Evolutionary conservation across 768 basidiomycete genomes (phyloP), one percentile per base, ranked within the genome.

Genomic region (Lentinula guzmanii): DNA sequence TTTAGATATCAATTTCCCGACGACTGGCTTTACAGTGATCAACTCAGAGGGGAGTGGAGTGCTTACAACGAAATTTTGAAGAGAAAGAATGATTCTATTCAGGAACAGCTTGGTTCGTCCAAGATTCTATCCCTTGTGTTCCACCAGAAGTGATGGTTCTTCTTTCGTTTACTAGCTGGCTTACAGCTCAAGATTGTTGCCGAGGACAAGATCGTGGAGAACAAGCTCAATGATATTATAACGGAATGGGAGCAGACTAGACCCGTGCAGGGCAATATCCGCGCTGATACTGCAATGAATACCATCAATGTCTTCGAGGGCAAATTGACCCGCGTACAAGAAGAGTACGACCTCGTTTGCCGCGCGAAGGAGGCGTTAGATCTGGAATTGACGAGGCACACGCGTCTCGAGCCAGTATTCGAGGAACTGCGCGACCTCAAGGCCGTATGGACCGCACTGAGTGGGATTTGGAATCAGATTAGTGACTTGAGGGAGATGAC

Each of bases 161-260:
- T 43, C 10, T 31, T 46, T 46, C 4, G 3, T 46, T 45, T 3
- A 15, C 16, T 63, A 96, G 95, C 93, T 64, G 97, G 96, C 0
- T 80, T 99, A n/a, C 97, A 98, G 74, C 80, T 98, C 64, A 99
- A 98, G 82, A 96, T 99, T 72, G 92, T 96, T n/a, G 95, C 97
- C 1, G 95, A 99, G 73, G 97, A 98, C 79, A 96, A 96, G 78
- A 94, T 98, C 59, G 86, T 98, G 1, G 93, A 96, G 78, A 92
- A 93, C 75, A 95, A 93, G 77, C 95, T 98, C 69, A 88, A 83
- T 67, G 95, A 97, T 68, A 83, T 94, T 61, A 80, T 97, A 15
- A 75, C 80, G 60, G 97, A 98, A 72, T 98, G 97, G 97, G 95
- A 98, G 71, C 83, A 89, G 69, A 93, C 89, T 64, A 93, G 97